These are phyloP conservation scores for Microdochium trichocladiopsis DNA, from an alignment of 2,329 filamentous ascomycete genomes.

Conservation along the genomic window DNA sequence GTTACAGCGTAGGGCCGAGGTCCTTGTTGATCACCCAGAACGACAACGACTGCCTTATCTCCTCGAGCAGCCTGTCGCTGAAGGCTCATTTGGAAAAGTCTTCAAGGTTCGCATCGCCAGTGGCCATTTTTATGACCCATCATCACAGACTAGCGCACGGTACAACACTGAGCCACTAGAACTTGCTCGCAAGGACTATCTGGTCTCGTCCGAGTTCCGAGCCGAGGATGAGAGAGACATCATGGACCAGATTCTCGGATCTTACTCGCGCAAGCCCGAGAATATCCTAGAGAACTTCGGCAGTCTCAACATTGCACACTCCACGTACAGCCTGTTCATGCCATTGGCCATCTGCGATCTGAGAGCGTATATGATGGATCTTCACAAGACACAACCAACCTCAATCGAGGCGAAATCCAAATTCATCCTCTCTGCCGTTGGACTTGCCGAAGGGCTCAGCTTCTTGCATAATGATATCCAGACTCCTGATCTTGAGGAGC, in stretches of 20 bases:
- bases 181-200: constrained; percentile 30
- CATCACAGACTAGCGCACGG: neutral
- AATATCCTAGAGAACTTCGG: constrained; percentile 29
- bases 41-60: constrained; percentile 24
- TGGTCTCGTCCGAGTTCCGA: constrained; percentile 12
- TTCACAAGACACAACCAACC: constrained; percentile 8
- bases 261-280: constrained; percentile 16
- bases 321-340: constrained; percentile 31
- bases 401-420: constrained; percentile 13
- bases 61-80: constrained; percentile 17
- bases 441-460: constrained; percentile 24
- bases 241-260: constrained; percentile 24
- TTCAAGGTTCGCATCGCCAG: constrained; percentile 20
- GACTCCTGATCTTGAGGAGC: constrained; percentile 13
- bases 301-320: constrained; percentile 20
- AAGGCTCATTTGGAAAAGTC: constrained; percentile 23
- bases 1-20: constrained; percentile 17
- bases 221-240: constrained; percentile 21
- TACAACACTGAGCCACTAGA: constrained; percentile 10
- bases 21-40: constrained; percentile 11
- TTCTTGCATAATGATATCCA: constrained; percentile 28
- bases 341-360: constrained; percentile 28
- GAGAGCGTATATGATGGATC: constrained; percentile 23
- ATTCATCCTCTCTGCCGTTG: constrained; percentile 18
- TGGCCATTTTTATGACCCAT: constrained; percentile 19